Percentiles rank a stretch among this genome's conserved stretches.
Evolutionary conservation across 2,329 filamentous ascomycete genomes (phyloP).

Genomic region (Trichoderma lentiforme): DNA sequence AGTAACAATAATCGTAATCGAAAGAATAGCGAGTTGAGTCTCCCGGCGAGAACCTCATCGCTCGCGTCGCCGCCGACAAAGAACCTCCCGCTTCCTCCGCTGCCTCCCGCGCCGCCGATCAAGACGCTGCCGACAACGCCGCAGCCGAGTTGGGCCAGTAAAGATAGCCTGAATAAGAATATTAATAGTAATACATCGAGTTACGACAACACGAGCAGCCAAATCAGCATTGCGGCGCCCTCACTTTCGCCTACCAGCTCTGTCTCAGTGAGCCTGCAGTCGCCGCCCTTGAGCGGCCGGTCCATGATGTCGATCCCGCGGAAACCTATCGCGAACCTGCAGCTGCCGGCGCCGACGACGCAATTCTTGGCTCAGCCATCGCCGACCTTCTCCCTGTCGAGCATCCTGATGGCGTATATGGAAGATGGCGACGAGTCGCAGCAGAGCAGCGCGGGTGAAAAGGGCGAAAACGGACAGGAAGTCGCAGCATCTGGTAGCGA

Average conservation of each 20-base stretch:
- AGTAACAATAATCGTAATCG: neutral
- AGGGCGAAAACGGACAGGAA: neutral
- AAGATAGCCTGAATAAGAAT: slow-evolving; percentile 24
- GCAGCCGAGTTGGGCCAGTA: neutral
- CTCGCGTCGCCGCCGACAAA: slow-evolving; percentile 1
- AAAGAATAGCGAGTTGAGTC: slow-evolving; percentile 3
- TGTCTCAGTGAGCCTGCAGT: slow-evolving; percentile 1
- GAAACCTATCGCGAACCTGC: slow-evolving; percentile 31
- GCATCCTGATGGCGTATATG: slow-evolving; percentile 55
- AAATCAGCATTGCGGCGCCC: slow-evolving; percentile 21
- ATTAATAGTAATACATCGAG: slow-evolving; percentile 17
- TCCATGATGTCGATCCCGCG: slow-evolving; percentile 37
- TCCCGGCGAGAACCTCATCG: slow-evolving; percentile 6
- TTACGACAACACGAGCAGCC: neutral
- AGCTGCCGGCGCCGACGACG: slow-evolving; percentile 21
- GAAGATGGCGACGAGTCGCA: slow-evolving; percentile 41
- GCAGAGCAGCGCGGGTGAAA: slow-evolving; percentile 18
- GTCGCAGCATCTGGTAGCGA: neutral
- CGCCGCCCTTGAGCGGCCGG: neutral
- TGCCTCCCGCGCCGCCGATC: neutral
- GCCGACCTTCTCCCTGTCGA: slow-evolving; percentile 50
- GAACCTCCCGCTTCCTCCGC: slow-evolving; percentile 5
- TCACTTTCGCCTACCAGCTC: slow-evolving; percentile 21
- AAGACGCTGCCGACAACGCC: slow-evolving; percentile 13
- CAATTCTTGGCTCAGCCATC: slow-evolving; percentile 32